Conservation (phyloP, 176 grass and related monocot species). For the Oryza punctata region DNA sequence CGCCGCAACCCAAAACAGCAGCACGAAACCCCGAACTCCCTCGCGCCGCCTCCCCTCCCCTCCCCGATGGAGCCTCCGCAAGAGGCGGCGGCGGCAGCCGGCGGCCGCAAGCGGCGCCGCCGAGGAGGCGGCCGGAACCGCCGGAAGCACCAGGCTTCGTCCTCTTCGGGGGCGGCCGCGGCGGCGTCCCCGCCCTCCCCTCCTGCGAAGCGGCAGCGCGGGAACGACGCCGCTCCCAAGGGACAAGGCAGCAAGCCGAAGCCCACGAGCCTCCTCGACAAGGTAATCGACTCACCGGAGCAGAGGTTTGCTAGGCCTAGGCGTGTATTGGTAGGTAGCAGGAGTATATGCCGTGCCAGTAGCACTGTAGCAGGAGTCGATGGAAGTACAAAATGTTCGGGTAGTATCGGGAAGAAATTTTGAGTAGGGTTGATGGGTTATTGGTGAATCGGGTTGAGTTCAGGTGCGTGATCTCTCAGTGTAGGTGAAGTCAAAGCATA, state of each 20-base stretch:
- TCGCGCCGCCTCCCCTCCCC: slow-evolving; percentile 11
- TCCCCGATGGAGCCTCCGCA: slow-evolving; percentile 30
- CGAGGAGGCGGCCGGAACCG: slow-evolving; percentile 43
- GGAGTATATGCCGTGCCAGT: background rate
- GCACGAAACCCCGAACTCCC: background rate
- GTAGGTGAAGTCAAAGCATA: background rate
- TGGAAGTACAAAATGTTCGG: background rate
- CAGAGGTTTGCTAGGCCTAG: background rate
- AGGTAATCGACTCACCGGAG: slow-evolving; percentile 35
- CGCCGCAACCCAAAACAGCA: background rate
- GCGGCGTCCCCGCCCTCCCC: slow-evolving; percentile 9
- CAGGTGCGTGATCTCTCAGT: background rate
- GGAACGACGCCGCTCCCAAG: slow-evolving; percentile 31
- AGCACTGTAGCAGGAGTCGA: background rate
- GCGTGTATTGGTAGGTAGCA: background rate
- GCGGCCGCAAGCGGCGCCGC: slow-evolving; percentile 35
- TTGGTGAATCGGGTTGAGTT: background rate
- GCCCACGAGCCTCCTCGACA: slow-evolving; percentile 54
- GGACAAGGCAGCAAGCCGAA: slow-evolving; percentile 16
- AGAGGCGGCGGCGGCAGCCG: slow-evolving; percentile 8
- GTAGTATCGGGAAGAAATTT: background rate
- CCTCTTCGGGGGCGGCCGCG: background rate
- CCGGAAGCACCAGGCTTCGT: slow-evolving; percentile 6
- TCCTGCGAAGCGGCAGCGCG: slow-evolving; percentile 39
- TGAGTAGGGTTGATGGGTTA: background rate